phyloP scores from a whole-genome alignment of 2,329 filamentous ascomycete species.

The Ceratocystiopsis sp. region DNA sequence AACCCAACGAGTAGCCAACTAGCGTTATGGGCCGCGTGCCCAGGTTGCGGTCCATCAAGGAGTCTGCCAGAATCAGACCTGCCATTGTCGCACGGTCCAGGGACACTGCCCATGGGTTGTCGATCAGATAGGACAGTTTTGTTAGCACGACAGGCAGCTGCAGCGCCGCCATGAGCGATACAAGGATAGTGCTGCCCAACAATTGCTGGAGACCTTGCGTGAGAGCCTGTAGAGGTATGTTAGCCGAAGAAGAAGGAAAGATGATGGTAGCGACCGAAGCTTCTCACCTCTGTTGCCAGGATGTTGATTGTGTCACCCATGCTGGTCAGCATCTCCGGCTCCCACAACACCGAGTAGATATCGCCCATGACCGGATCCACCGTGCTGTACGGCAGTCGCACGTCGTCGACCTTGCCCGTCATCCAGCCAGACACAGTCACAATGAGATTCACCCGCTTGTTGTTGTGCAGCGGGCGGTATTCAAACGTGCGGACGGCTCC shows the following conservation, averaged over 20 bases:
- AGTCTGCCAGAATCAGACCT: slow-evolving; percentile 86
- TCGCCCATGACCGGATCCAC: slow-evolving; percentile 97
- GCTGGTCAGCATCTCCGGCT: slow-evolving; percentile 92
- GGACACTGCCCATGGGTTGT: slow-evolving; percentile 98
- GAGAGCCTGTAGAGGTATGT: slow-evolving; percentile 44
- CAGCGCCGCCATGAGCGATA: slow-evolving; percentile 79
- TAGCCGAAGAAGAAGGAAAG: not conserved
- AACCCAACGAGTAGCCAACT: slow-evolving; percentile 84
- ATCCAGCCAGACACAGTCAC: slow-evolving; percentile 96
- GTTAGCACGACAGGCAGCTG: slow-evolving; percentile 85
- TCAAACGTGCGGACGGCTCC: slow-evolving; percentile 93
- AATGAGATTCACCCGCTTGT: slow-evolving; percentile 90
- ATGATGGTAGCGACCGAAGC: no score
- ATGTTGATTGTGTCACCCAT: slow-evolving; percentile 99
- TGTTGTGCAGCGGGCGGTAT: slow-evolving; percentile 91
- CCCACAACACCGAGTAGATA: slow-evolving; percentile 92
- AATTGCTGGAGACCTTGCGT: slow-evolving; percentile 95
- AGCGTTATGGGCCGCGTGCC: slow-evolving; percentile 84
- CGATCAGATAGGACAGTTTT: slow-evolving; percentile 89
- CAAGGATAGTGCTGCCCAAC: slow-evolving; percentile 73
- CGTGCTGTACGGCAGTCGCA: slow-evolving; percentile 87
- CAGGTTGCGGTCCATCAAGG: slow-evolving; percentile 76
- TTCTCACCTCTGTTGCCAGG: slow-evolving; percentile 77
- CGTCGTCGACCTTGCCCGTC: slow-evolving; percentile 94
- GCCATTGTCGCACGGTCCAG: slow-evolving; percentile 76